phyloP scores from a whole-genome alignment of 306 rosid species.

The Cucurbita maxima region DNA sequence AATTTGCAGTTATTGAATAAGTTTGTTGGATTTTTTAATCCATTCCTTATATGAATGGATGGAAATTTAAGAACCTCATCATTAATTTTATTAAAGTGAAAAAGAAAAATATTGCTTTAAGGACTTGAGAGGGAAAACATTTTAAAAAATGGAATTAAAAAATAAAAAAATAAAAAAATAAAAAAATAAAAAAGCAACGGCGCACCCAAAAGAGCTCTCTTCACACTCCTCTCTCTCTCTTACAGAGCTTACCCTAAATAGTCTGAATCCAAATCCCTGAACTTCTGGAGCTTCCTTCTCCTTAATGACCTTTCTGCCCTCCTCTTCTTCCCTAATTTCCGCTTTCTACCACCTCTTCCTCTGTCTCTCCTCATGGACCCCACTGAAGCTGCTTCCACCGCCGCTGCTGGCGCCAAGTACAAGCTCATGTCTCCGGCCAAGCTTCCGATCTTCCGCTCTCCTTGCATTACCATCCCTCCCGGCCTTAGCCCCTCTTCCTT shows the following conservation, averaged over 20 bases:
- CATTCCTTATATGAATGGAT: too few relatives aligned
- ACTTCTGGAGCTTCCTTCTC: not conserved
- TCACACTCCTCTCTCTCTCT: conserved; percentile 20
- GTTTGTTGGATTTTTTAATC: too few relatives aligned
- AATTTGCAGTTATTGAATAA: too few relatives aligned
- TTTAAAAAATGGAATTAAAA: too few relatives aligned
- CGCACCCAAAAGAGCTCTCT: not conserved
- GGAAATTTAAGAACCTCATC: too few relatives aligned
- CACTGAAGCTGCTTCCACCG: conserved; percentile 6
- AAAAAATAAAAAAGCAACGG: not conserved
- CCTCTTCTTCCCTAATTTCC: not conserved
- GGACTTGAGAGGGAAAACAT: too few relatives aligned
- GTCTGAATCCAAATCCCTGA: not conserved
- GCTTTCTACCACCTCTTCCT: not conserved
- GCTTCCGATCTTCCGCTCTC: conserved; percentile 94
- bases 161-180: too few relatives aligned
- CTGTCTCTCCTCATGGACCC: conserved; percentile 25
- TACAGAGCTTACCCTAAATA: not conserved
- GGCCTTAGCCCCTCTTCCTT: conserved; percentile 81
- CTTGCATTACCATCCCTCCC: conserved; percentile 67
- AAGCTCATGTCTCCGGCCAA: conserved; percentile 83
- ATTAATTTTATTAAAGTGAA: too few relatives aligned
- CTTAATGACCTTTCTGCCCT: conserved; percentile 40
- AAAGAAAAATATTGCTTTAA: too few relatives aligned
- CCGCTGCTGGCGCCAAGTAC: conserved; percentile 48